A percentile compares a stretch with the other conserved stretches of the same genome.
Evolutionary conservation across 768 basidiomycete genomes (phyloP).

Genomic region (Paxillus ammoniavirescens): DNA sequence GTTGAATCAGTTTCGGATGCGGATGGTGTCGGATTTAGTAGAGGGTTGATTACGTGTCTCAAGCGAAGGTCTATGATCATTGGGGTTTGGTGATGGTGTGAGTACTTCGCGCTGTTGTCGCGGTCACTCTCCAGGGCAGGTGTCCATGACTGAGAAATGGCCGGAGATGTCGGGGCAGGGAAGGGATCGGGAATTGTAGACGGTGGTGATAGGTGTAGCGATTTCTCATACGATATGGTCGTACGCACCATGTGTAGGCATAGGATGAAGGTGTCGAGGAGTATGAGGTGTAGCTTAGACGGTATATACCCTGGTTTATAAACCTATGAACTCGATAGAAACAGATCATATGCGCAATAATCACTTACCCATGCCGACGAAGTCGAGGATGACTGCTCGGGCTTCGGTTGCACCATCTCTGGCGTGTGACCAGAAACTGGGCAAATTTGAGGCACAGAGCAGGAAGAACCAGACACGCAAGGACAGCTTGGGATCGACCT

Average conservation of each 20-base stretch:
- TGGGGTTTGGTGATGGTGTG: constrained; percentile 30
- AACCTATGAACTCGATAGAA: constrained; percentile 7
- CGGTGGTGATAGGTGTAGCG: constrained; percentile 36
- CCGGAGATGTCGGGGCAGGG: constrained; percentile 27
- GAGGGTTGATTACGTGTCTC: constrained; percentile 48
- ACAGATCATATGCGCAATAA: neutral
- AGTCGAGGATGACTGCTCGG: constrained; percentile 70
- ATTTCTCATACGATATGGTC: constrained; percentile 67
- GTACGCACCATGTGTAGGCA: constrained; percentile 64
- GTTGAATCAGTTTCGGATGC: constrained; percentile 27
- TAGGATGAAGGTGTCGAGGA: constrained; percentile 67
- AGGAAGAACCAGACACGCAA: constrained; percentile 66
- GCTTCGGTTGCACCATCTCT: constrained; percentile 51
- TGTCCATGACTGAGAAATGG: constrained; percentile 17
- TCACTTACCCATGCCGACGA: constrained; percentile 70
- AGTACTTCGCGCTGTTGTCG: constrained; percentile 16
- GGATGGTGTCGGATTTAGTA: constrained; percentile 53
- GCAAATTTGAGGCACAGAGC: constrained; percentile 55
- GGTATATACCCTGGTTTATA: constrained; percentile 49
- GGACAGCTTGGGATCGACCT: constrained; percentile 62
- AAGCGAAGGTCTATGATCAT: constrained; percentile 67
- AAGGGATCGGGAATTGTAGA: constrained; percentile 41
- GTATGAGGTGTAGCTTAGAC: constrained; percentile 63
- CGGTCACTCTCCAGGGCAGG: constrained; percentile 25
- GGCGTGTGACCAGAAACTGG: constrained; percentile 62